A percentile compares a stretch with the other conserved stretches of the same genome.
These are phyloP conservation scores for Hymenoscyphus salicellus DNA, from an alignment of 2,329 filamentous ascomycete species.

Conservation along the genomic window DNA sequence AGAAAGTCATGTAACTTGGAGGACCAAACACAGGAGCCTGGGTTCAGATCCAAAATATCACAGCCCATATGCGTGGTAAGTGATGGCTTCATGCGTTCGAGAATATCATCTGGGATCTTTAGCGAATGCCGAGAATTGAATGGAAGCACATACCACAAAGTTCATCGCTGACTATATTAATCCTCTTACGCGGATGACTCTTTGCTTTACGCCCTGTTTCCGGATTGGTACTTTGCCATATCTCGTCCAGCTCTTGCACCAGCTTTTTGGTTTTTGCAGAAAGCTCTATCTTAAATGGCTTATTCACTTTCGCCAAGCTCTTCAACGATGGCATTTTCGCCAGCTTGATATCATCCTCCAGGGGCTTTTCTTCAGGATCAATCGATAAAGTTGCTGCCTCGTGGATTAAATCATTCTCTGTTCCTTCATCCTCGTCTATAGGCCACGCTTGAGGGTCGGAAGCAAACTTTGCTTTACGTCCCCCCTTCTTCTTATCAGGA, in stretches of 20 bases:
- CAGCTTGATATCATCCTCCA: no score
- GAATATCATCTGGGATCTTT: constrained; percentile 29
- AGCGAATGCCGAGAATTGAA: background rate
- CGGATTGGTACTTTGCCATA: background rate
- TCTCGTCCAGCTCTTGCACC: background rate
- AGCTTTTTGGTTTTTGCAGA: background rate
- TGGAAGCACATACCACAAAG: constrained; percentile 42
- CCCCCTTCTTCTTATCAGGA: no score
- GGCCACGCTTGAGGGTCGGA: no score
- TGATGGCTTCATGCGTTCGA: constrained; percentile 66
- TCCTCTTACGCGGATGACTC: constrained; percentile 34
- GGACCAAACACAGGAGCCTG: constrained; percentile 77
- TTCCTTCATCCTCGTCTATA: no score
- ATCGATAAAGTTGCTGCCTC: no score
- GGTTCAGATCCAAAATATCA: constrained; percentile 84
- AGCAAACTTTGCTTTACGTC: no score
- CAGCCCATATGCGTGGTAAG: constrained; percentile 71
- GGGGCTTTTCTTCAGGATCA: no score
- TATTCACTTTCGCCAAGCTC: no score
- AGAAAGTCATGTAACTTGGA: constrained; percentile 70
- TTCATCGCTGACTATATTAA: constrained; percentile 52
- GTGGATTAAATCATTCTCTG: no score
- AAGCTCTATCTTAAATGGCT: no score
- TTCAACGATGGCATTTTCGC: no score
- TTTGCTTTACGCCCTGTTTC: constrained; percentile 32